These are phyloP conservation scores for Hericium erinaceus DNA, from an alignment of 768 basidiomycete species.

Conservation along the genomic window DNA sequence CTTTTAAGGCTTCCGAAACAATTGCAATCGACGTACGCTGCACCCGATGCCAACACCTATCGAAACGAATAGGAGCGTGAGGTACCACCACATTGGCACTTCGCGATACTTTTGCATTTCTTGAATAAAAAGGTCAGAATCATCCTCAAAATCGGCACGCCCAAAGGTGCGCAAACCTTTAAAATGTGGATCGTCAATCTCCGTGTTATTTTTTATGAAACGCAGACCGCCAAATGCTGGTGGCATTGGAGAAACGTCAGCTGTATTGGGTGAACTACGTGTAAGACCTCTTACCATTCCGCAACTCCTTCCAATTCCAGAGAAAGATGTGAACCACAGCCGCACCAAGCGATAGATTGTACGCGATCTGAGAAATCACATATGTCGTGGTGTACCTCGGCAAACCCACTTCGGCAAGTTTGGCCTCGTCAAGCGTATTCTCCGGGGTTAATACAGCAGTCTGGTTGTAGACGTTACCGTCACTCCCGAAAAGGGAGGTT, in stretches of 20 bases:
- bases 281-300: constrained; percentile 22
- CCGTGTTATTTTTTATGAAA: constrained; percentile 29
- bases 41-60: constrained; percentile 41
- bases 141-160: background rate
- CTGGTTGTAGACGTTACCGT: constrained; percentile 33
- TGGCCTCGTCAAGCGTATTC: constrained; percentile 25
- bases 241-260: background rate
- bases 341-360: constrained; percentile 41
- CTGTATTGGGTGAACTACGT: background rate
- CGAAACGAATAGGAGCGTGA: constrained; percentile 33
- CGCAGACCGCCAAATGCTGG: constrained; percentile 34
- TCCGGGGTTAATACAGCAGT: constrained; percentile 30
- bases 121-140: constrained; percentile 7
- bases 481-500: constrained; percentile 30
- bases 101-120: constrained; percentile 45
- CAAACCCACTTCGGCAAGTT: constrained; percentile 21
- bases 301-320: constrained; percentile 45
- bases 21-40: constrained; percentile 17
- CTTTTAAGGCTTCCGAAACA: background rate
- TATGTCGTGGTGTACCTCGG: constrained; percentile 36
- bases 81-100: constrained; percentile 47
- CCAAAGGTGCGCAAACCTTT: constrained; percentile 22
- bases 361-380: constrained; percentile 37
- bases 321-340: constrained; percentile 40
- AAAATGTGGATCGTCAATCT: constrained; percentile 43